phyloP scores from a whole-genome alignment of 2,329 filamentous ascomycete species.

The Colletotrichum navitas region DNA sequence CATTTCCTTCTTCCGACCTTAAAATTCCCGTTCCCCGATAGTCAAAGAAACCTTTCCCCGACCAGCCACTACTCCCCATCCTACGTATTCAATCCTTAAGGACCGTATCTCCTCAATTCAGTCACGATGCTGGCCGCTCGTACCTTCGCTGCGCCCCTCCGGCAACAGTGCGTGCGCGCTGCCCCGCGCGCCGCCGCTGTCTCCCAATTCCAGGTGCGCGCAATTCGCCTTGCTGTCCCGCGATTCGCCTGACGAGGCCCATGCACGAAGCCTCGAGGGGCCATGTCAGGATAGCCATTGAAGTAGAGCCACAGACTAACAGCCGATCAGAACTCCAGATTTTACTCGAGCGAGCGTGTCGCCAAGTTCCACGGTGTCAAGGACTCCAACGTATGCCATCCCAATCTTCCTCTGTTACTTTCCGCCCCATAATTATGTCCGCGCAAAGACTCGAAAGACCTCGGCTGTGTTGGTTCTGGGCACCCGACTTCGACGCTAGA shows the following conservation, averaged over 20 bases:
- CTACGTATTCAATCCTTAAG: slow-evolving; percentile 44
- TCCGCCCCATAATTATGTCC: slow-evolving; percentile 35
- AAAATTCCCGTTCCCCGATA: slow-evolving; percentile 37
- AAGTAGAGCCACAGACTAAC: slow-evolving; percentile 27
- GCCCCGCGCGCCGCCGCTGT: slow-evolving; percentile 68
- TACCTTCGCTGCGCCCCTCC: slow-evolving; percentile 80
- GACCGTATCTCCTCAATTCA: slow-evolving; percentile 41
- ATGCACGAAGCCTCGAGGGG: slow-evolving; percentile 18
- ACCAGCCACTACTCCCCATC: slow-evolving; percentile 40
- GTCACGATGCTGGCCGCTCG: slow-evolving; percentile 86
- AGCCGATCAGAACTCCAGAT: slow-evolving; percentile 64
- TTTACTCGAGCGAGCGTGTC: slow-evolving; percentile 80
- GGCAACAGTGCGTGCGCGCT: slow-evolving; percentile 82
- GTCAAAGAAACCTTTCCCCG: slow-evolving; percentile 17
- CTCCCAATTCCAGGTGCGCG: slow-evolving; percentile 69
- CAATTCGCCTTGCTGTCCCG: slow-evolving; percentile 36
- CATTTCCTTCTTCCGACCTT: slow-evolving; percentile 24
- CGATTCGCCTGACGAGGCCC: slow-evolving; percentile 23
- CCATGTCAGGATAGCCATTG: slow-evolving; percentile 30
- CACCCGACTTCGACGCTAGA: background rate
- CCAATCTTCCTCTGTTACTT: slow-evolving; percentile 22
- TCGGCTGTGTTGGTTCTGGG: slow-evolving; percentile 12
- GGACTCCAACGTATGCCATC: slow-evolving; percentile 79
- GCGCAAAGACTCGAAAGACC: slow-evolving; percentile 22
- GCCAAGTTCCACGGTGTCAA: slow-evolving; percentile 95